Conservation (phyloP, 805 yeast species). For the Metschnikowia koreensis region DNA sequence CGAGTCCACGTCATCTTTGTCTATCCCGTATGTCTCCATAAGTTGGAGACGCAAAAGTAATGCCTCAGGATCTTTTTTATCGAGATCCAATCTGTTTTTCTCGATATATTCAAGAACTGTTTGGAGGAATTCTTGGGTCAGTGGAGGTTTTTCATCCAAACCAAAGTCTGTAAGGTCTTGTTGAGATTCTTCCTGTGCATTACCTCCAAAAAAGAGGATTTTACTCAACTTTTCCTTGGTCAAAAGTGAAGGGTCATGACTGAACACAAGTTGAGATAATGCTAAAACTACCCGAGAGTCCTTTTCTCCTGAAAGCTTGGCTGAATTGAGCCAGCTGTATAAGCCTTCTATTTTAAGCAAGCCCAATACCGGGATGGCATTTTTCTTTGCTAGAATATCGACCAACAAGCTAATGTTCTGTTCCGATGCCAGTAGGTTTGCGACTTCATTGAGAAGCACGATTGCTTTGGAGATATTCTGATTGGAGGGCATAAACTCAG, state of each 20-base stretch:
- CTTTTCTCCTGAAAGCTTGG: background rate
- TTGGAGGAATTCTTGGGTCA: conserved; percentile 1
- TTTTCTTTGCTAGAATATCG: conserved; percentile 6
- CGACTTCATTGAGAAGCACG: conserved; percentile 8
- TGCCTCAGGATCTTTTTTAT: conserved; percentile 26
- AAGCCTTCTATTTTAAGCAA: conserved; percentile 7
- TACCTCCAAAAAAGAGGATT: conserved; percentile 3
- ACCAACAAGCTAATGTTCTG: conserved; percentile 1
- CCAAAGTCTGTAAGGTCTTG: background rate
- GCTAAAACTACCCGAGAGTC: background rate
- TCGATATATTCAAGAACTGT: conserved; percentile 23
- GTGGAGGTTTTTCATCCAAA: background rate
- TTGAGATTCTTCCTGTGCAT: background rate
- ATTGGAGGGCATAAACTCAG: conserved; percentile 16
- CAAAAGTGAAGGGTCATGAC: conserved; percentile 13
- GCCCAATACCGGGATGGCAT: conserved; percentile 1
- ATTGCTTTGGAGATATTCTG: conserved; percentile 16
- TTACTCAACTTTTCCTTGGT: conserved; percentile 14
- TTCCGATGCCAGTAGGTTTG: background rate
- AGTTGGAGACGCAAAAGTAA: conserved; percentile 31
- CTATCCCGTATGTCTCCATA: conserved; percentile 34
- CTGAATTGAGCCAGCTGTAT: conserved; percentile 6
- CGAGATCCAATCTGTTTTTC: conserved; percentile 23
- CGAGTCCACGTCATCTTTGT: conserved; percentile 25
- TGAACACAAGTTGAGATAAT: conserved; percentile 16